Base-by-base conservation (phyloP, 495 filamentous ascomycete genomes). In the Rusavskia elegans region DNA sequence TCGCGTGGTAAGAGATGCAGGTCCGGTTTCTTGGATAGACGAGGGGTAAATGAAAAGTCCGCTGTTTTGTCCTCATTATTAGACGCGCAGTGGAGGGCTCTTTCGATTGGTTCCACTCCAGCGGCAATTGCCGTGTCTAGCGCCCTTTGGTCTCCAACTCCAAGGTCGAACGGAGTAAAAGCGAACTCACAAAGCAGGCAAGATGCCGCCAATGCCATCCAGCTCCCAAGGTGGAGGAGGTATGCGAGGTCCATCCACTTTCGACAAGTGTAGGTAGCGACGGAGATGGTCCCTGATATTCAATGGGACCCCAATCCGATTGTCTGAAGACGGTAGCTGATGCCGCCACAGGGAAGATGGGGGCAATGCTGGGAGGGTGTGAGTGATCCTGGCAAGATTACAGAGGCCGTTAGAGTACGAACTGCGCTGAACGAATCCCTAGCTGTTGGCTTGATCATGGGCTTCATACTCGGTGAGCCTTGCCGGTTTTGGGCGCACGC, bases 351-450 rank as follows among this genome's bases (percentile, higher is more conserved):
- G 92, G 90, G 69, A 96, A 93, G 74, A 93, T 96, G 87, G 92
- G 92, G 53, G 87, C 83, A 52, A 79, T 98, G 83, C 95, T 97
- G 86, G 92, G 92, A 54, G 86, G 88, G 51, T 89, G 90, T 95
- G 84, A 52, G 88, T 39, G 21, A 19, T 35, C 32, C 39, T 2
- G 30, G 2, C 30, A n/a, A 29, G 7, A 39, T 29, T 11, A 17
- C 20, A 2, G 11, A 4, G 14, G 39, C 9, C 17, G 6, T 45
- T 36, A 11, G 23, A 16, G 11, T 13, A 46, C 11, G 23, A 16
- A 46, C 20, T 5, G 44, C 23, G 23, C 44, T 46, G 23, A 46
- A 46, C 6, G 23, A 29, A 27, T 27, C 23, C 50, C 17, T 61
- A 97, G 89, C 87, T 63, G 92, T 97, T 48, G 92, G 92, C 51